Conservation (phyloP, 352 stramenopile genomes). For the Phytophthora megakarya region DNA sequence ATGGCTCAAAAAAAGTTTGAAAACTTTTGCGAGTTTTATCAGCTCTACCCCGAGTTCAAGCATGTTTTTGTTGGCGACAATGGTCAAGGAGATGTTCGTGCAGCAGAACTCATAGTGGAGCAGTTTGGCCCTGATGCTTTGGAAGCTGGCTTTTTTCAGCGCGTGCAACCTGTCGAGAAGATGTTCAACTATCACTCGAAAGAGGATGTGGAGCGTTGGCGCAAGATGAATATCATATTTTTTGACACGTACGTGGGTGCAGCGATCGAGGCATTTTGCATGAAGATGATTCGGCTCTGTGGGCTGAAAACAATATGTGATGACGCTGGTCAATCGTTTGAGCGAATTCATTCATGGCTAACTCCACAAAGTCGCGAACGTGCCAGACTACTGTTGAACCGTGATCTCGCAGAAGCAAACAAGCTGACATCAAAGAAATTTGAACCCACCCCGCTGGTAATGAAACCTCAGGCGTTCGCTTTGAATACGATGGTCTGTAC, state of each 20-base stretch:
- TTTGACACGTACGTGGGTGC: constrained; percentile 92
- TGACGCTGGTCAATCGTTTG: constrained; percentile 55
- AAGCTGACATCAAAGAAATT: constrained; percentile 51
- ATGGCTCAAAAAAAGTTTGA: constrained; percentile 98
- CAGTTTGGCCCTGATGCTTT: constrained; percentile 68
- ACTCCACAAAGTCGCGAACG: constrained; percentile 64
- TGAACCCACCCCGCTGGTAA: constrained; percentile 38
- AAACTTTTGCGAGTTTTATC: constrained; percentile 93
- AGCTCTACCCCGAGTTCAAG: constrained; percentile 98
- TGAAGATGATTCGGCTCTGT: constrained; percentile 69
- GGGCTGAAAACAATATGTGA: constrained; percentile 77
- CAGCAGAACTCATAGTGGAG: constrained; percentile 89
- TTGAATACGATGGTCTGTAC: constrained; percentile 66
- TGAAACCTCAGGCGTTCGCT: constrained; percentile 69
- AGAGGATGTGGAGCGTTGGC: constrained; percentile 77
- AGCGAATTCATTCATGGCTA: constrained; percentile 61
- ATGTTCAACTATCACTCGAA: constrained; percentile 84
- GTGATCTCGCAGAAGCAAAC: constrained; percentile 68
- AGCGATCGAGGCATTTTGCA: constrained; percentile 72
- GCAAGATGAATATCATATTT: constrained; percentile 91
- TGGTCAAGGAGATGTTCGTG: constrained; percentile 92
- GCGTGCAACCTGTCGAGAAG: constrained; percentile 85
- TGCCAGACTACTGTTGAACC: constrained; percentile 67
- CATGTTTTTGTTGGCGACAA: constrained; percentile 99
- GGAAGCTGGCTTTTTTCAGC: constrained; percentile 90